phyloP scores from a whole-genome alignment of 176 grass and related monocot species.

The Phyllostachys edulis region DNA sequence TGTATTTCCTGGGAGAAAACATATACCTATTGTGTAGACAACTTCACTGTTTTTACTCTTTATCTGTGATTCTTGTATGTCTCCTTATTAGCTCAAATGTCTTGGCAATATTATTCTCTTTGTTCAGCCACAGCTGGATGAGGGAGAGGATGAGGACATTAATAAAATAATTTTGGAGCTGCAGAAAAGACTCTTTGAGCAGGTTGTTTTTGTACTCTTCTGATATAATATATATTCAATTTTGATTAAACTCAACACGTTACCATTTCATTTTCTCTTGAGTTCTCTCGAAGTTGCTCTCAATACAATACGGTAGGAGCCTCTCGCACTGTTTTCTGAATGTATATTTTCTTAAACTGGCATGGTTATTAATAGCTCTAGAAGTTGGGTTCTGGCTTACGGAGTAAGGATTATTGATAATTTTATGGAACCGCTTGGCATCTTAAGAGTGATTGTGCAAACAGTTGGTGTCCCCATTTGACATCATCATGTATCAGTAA shows the following conservation, averaged over 20 bases:
- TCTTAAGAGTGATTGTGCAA: not conserved
- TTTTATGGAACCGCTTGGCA: not conserved
- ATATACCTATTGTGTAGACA: not conserved
- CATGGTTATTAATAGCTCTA: not conserved
- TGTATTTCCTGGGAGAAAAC: not conserved
- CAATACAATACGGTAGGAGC: not conserved
- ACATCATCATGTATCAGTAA: not conserved
- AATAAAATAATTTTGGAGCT: slow-evolving; percentile 61
- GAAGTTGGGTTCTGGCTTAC: not conserved
- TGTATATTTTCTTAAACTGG: not conserved
- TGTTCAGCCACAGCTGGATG: slow-evolving; percentile 60
- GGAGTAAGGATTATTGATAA: not conserved
- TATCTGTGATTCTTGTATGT: not conserved
- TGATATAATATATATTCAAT: not conserved
- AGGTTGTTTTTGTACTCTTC: slow-evolving; percentile 30
- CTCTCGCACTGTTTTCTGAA: not conserved
- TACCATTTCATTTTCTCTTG: not conserved
- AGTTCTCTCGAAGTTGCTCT: not conserved
- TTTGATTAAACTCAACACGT: not conserved
- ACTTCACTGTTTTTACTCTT: slow-evolving; percentile 6
- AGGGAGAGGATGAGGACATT: slow-evolving; percentile 54
- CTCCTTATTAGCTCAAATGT: not conserved
- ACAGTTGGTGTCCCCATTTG: not conserved
- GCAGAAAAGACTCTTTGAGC: slow-evolving; percentile 56
- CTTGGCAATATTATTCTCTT: slow-evolving; percentile 14